Evolutionary conservation across 2,329 filamentous ascomycete genomes (phyloP).

Genomic region (Fusarium denticulatum): DNA sequence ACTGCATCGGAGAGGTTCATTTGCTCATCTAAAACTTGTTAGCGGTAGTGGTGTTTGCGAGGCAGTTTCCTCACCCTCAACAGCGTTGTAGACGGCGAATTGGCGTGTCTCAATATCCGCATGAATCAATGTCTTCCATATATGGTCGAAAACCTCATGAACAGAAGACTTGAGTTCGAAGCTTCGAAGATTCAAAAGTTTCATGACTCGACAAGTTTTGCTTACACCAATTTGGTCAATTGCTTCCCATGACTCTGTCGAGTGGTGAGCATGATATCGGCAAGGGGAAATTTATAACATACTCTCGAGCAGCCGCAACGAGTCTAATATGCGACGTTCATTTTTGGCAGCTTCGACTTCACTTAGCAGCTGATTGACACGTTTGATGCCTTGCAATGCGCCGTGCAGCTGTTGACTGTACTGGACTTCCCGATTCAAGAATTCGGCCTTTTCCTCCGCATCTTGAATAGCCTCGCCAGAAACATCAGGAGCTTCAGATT

Average conservation of each 20-base stretch:
- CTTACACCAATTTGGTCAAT: slow-evolving; percentile 69
- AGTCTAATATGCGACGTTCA: slow-evolving; percentile 66
- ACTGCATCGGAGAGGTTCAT: slow-evolving; percentile 65
- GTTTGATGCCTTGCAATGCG: slow-evolving; percentile 61
- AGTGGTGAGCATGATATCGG: slow-evolving; percentile 20
- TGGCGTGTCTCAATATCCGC: slow-evolving; percentile 66
- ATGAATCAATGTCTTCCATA: slow-evolving; percentile 76
- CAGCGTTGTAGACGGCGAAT: slow-evolving; percentile 65
- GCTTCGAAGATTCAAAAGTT: slow-evolving; percentile 71
- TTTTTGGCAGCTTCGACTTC: slow-evolving; percentile 67
- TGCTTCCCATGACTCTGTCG: slow-evolving; percentile 63
- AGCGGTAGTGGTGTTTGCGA: background rate
- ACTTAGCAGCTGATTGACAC: slow-evolving; percentile 69
- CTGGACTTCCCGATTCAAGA: slow-evolving; percentile 65
- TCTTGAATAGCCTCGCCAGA: slow-evolving; percentile 64
- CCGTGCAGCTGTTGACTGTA: slow-evolving; percentile 67
- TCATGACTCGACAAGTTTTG: slow-evolving; percentile 69
- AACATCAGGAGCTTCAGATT: slow-evolving; percentile 72
- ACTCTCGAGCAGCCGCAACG: slow-evolving; percentile 67
- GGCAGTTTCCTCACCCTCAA: slow-evolving; percentile 57
- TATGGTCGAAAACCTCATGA: slow-evolving; percentile 70
- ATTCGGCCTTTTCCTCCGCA: slow-evolving; percentile 64
- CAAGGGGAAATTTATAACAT: slow-evolving; percentile 37
- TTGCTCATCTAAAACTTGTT: slow-evolving; percentile 54
- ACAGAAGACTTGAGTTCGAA: slow-evolving; percentile 74